Conservation (phyloP, 1,284 basidiomycete genomes). For the Ustilago shanxiensis region DNA sequence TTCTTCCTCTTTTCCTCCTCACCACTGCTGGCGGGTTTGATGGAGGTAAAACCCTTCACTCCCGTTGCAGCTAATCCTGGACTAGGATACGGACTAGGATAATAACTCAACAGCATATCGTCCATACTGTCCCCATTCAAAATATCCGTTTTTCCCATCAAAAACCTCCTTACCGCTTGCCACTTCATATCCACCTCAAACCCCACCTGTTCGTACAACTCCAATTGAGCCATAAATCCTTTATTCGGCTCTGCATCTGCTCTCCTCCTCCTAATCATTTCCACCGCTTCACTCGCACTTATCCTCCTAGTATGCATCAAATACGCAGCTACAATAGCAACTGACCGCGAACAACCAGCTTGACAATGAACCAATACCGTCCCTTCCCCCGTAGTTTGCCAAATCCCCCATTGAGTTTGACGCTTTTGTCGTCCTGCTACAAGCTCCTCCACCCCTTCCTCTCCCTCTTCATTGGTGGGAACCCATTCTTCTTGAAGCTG, state of each 20-base stretch:
- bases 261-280: conserved; percentile 60
- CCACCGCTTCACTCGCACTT: conserved; percentile 65
- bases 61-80: conserved; percentile 35
- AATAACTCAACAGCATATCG: conserved; percentile 69
- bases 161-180: conserved; percentile 68
- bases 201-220: conserved; percentile 69
- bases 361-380: conserved; percentile 71
- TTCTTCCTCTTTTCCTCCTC: not conserved
- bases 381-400: conserved; percentile 54
- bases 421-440: conserved; percentile 47
- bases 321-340: conserved; percentile 69
- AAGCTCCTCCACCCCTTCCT: conserved; percentile 22
- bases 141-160: conserved; percentile 69
- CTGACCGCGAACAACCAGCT: conserved; percentile 69
- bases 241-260: conserved; percentile 66
- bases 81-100: conserved; percentile 66
- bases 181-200: conserved; percentile 69
- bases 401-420: conserved; percentile 45
- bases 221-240: conserved; percentile 70
- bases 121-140: conserved; percentile 59
- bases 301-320: conserved; percentile 68
- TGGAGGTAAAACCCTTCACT: conserved; percentile 28
- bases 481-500: conserved; percentile 59
- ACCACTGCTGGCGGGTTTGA: conserved; percentile 1
- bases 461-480: not conserved